These are phyloP conservation scores for Fusarium guadeloupense DNA, from an alignment of 2,329 filamentous ascomycete species.

Conservation along the genomic window DNA sequence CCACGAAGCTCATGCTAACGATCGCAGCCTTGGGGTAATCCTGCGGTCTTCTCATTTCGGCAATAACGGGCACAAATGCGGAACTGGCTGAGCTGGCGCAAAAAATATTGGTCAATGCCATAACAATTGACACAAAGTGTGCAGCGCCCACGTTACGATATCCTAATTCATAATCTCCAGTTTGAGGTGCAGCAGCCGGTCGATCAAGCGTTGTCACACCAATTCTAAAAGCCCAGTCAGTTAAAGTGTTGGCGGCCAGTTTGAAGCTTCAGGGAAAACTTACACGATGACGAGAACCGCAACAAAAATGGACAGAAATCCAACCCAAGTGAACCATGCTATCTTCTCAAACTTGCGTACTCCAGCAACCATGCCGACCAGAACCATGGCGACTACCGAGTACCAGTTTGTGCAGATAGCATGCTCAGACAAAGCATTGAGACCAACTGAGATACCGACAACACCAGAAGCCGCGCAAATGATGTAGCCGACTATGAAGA, in stretches of 20 bases:
- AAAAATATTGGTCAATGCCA: slow-evolving; percentile 67
- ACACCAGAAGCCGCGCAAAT: slow-evolving; percentile 65
- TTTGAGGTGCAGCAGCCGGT: slow-evolving; percentile 68
- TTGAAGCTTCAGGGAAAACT: slow-evolving; percentile 19
- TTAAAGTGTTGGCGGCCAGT: background rate
- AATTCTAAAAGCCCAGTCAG: slow-evolving; percentile 47
- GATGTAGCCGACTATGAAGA: slow-evolving; percentile 41
- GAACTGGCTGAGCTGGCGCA: slow-evolving; percentile 67
- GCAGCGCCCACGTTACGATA: slow-evolving; percentile 65
- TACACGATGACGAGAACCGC: slow-evolving; percentile 66
- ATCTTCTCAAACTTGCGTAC: slow-evolving; percentile 69
- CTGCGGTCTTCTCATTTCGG: slow-evolving; percentile 65
- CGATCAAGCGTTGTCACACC: slow-evolving; percentile 66
- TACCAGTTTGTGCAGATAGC: slow-evolving; percentile 44
- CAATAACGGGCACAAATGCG: slow-evolving; percentile 71
- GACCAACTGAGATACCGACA: slow-evolving; percentile 24
- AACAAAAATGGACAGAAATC: slow-evolving; percentile 65
- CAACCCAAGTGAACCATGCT: slow-evolving; percentile 69
- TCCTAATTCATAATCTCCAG: slow-evolving; percentile 67
- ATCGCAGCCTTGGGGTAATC: slow-evolving; percentile 56
- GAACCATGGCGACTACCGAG: slow-evolving; percentile 59
- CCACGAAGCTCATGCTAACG: slow-evolving; percentile 66
- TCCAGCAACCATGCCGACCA: slow-evolving; percentile 59
- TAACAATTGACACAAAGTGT: slow-evolving; percentile 61
- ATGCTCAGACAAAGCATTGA: slow-evolving; percentile 63